Conservation (phyloP, 345 rosid genomes). For the Mallotus nudiflorus region DNA sequence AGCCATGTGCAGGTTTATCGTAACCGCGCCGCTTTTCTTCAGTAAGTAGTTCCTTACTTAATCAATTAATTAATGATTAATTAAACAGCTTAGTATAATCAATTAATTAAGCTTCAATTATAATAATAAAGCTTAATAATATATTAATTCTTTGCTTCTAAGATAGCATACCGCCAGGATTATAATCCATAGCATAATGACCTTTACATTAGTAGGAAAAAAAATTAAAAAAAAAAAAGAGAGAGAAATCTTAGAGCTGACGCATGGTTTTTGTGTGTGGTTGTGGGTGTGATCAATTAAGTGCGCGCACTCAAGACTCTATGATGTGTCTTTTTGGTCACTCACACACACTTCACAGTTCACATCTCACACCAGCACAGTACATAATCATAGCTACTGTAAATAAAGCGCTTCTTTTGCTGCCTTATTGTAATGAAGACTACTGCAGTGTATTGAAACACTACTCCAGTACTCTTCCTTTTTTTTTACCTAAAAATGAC, state of each 20-base stretch:
- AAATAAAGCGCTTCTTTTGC: slow-evolving; percentile 16
- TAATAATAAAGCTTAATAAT: background rate
- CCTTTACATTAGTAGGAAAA: too few species aligned
- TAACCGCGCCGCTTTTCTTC: slow-evolving; percentile 57
- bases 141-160: slow-evolving; percentile 36
- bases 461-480: background rate
- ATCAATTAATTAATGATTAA: too few species aligned
- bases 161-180: slow-evolving; percentile 18
- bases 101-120: slow-evolving; percentile 1
- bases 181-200: background rate
- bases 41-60: slow-evolving; percentile 33
- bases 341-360: background rate
- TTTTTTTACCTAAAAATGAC: slow-evolving; percentile 1
- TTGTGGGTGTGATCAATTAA: slow-evolving; percentile 1
- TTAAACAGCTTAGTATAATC: background rate
- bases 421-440: background rate
- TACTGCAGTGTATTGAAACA: background rate
- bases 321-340: slow-evolving; percentile 20
- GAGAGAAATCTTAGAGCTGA: slow-evolving; percentile 25
- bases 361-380: background rate
- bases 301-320: slow-evolving; percentile 28
- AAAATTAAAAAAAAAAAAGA: too few species aligned
- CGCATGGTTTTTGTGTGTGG: slow-evolving; percentile 17
- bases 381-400: slow-evolving; percentile 30
- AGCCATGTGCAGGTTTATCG: slow-evolving; percentile 42